Conservation (phyloP, 495 filamentous ascomycete genomes). For the Penicillium nucicola region DNA sequence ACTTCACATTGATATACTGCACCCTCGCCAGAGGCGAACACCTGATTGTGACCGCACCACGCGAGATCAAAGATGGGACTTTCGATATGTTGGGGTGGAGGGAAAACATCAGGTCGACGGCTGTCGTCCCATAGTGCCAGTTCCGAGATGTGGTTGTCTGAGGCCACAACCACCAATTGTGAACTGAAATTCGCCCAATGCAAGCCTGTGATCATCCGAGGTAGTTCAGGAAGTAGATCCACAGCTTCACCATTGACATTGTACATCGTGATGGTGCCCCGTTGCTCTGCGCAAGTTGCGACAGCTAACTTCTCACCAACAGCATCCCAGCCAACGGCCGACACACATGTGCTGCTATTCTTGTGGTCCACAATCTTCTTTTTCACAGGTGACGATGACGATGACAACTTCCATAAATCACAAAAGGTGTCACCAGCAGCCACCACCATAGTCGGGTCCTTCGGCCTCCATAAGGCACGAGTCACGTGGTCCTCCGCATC, state of each 20-base stretch:
- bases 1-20: conserved; percentile 43
- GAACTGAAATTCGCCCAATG: conserved; percentile 39
- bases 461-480: conserved; percentile 73
- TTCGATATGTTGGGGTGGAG: conserved; percentile 36
- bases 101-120: conserved; percentile 40
- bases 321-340: conserved; percentile 69
- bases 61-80: conserved; percentile 36
- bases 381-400: conserved; percentile 29
- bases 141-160: conserved; percentile 38
- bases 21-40: conserved; percentile 40
- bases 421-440: conserved; percentile 76
- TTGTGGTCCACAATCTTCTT: conserved; percentile 40
- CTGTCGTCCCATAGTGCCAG: conserved; percentile 47
- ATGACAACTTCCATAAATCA: conserved; percentile 70
- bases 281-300: conserved; percentile 59
- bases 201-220: conserved; percentile 42
- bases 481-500: conserved; percentile 63
- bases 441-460: conserved; percentile 69
- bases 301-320: conserved; percentile 65
- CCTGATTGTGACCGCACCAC: conserved; percentile 33
- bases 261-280: conserved; percentile 67
- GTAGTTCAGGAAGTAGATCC: conserved; percentile 46
- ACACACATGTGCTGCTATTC: conserved; percentile 35
- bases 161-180: conserved; percentile 42
- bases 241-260: conserved; percentile 55